Evolutionary conservation across 2,329 filamentous ascomycete species (phyloP).

Genomic region (Penicillium sp.): DNA sequence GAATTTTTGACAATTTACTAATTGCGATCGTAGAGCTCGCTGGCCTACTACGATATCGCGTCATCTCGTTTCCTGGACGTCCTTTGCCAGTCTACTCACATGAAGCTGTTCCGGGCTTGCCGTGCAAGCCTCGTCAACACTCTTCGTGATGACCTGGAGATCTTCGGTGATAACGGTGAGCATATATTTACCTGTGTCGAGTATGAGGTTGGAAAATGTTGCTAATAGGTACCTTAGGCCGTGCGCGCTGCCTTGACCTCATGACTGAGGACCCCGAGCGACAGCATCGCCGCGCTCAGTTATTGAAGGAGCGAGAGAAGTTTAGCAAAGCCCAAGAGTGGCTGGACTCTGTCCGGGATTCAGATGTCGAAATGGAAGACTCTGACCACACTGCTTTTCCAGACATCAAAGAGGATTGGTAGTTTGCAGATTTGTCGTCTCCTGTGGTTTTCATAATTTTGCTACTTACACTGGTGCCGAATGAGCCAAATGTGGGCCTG

Average conservation of each 20-base stretch:
- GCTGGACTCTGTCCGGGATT: slow-evolving; percentile 18
- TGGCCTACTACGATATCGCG: slow-evolving; percentile 42
- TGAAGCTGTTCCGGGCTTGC: slow-evolving; percentile 37
- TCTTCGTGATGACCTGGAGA: slow-evolving; percentile 31
- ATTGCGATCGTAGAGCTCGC: slow-evolving; percentile 27
- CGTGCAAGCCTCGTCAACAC: slow-evolving; percentile 29
- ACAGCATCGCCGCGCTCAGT: slow-evolving; percentile 29
- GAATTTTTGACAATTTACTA: background rate
- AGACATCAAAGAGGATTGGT: background rate
- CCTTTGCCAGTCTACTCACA: slow-evolving; percentile 37
- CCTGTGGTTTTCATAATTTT: no score
- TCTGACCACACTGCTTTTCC: background rate
- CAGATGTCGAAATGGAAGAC: background rate
- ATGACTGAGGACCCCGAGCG: slow-evolving; percentile 40
- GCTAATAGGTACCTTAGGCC: slow-evolving; percentile 21
- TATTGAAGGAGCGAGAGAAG: slow-evolving; percentile 35
- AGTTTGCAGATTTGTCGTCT: background rate
- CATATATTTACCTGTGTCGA: background rate
- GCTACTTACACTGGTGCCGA: background rate
- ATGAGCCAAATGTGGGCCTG: background rate
- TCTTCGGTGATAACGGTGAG: slow-evolving; percentile 33
- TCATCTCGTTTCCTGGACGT: slow-evolving; percentile 40
- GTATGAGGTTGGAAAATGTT: background rate
- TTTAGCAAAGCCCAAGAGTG: slow-evolving; percentile 35
- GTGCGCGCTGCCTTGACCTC: slow-evolving; percentile 34